Evolutionary conservation across 805 yeast species (phyloP).

Genomic region (Starmerella tilneyi): DNA sequence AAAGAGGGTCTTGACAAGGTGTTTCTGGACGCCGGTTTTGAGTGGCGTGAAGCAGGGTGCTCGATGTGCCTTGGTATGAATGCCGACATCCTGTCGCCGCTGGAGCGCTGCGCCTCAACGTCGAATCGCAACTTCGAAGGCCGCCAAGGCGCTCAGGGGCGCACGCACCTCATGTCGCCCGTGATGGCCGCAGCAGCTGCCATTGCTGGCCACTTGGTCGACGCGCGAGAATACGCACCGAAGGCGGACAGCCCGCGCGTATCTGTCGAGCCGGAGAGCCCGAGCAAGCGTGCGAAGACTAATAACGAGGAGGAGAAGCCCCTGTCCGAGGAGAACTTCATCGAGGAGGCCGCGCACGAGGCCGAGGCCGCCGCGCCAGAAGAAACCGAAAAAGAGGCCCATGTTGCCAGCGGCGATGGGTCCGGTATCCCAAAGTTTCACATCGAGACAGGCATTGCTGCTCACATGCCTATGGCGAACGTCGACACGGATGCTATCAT

Average conservation of each 20-base stretch:
- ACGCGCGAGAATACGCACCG: conserved; percentile 65
- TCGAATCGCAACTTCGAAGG: conserved; percentile 98
- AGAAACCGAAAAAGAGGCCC: conserved; percentile 23
- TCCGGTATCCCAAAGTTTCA: conserved; percentile 66
- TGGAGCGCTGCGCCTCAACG: conserved; percentile 97
- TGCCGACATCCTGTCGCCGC: conserved; percentile 89
- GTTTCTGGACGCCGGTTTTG: conserved; percentile 85
- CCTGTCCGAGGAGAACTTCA: conserved; percentile 44
- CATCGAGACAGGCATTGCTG: conserved; percentile 74
- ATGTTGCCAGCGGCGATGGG: conserved; percentile 30
- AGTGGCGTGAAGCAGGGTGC: conserved; percentile 99
- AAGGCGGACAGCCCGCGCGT: conserved; percentile 29
- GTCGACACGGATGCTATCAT: conserved; percentile 98
- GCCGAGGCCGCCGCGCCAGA: conserved; percentile 32
- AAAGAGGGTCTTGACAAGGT: conserved; percentile 87
- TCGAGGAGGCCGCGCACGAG: conserved; percentile 42
- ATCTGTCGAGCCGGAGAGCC: conserved; percentile 29
- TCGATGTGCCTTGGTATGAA: conserved; percentile 99
- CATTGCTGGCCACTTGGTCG: conserved; percentile 78
- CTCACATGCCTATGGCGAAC: conserved; percentile 88
- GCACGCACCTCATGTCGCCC: conserved; percentile 97
- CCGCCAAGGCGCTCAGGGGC: conserved; percentile 91
- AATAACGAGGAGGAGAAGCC: conserved; percentile 45
- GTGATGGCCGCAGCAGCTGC: conserved; percentile 99
- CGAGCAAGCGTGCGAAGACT: conserved; percentile 3